These are phyloP conservation scores for Juncus effusus DNA, from an alignment of 176 grass and related monocot genomes.

Conservation along the genomic window DNA sequence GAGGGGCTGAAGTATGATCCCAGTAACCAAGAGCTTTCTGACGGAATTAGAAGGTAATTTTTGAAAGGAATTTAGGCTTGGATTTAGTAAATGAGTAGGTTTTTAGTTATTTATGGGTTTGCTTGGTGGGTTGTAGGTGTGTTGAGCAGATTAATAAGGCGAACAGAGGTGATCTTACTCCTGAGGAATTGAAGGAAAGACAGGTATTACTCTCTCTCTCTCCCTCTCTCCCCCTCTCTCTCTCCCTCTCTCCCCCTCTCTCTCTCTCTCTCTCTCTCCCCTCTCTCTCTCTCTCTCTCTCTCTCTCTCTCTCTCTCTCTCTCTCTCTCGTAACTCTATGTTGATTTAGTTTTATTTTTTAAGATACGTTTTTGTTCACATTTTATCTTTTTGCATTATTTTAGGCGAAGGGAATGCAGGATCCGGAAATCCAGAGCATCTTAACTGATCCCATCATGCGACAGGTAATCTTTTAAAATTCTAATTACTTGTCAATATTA, in stretches of 20 bases:
- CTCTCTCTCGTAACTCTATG: background rate
- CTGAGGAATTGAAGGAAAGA: constrained; percentile 81
- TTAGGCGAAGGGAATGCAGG: constrained; percentile 80
- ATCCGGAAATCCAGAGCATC: constrained; percentile 90
- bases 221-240: constrained; percentile 8
- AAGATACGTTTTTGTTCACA: no score
- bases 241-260: constrained; percentile 7
- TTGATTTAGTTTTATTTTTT: constrained; percentile 23
- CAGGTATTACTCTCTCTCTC: constrained; percentile 39
- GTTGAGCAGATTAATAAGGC: constrained; percentile 73
- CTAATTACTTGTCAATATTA: background rate
- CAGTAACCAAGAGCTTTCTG: constrained; percentile 73
- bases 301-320: background rate
- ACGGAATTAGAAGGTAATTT: constrained; percentile 71
- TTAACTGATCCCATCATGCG: constrained; percentile 80
- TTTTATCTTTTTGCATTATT: background rate
- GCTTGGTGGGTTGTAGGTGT: constrained; percentile 35
- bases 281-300: background rate
- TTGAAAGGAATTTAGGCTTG: background rate
- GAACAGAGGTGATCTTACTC: constrained; percentile 63
- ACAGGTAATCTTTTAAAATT: constrained; percentile 43
- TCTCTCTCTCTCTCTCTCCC: constrained; percentile 5
- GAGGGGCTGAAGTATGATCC: constrained; percentile 91
- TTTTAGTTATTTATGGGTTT: background rate
- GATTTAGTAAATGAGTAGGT: background rate